Evolutionary conservation across 805 yeast species (phyloP).

Genomic region (Candida succiphila): DNA sequence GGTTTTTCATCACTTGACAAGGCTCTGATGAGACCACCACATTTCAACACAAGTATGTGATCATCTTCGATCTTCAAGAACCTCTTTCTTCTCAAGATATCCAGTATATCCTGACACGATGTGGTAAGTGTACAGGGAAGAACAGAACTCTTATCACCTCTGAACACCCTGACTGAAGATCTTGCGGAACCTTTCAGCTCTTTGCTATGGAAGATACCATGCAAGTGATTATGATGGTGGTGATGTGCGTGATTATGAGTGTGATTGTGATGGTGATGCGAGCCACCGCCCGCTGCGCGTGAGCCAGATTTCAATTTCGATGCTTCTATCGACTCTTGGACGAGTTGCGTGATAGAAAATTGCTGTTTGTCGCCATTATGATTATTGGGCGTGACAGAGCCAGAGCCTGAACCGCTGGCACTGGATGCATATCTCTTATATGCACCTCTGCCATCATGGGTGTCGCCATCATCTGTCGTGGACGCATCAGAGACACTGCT

Average conservation of each 20-base stretch:
- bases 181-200: conserved; percentile 21
- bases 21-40: conserved; percentile 69
- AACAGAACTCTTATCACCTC: conserved; percentile 74
- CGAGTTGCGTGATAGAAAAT: no score
- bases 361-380: no score
- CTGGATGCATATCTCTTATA: no score
- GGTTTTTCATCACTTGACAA: conserved; percentile 69
- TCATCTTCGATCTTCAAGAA: conserved; percentile 62
- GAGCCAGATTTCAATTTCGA: no score
- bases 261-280: conserved; percentile 1
- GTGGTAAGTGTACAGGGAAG: conserved; percentile 72
- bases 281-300: no score
- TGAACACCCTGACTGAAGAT: conserved; percentile 56
- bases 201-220: conserved; percentile 6
- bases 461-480: no score
- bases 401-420: no score
- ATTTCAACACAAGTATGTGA: conserved; percentile 63
- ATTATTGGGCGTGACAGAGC: no score
- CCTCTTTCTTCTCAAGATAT: conserved; percentile 66
- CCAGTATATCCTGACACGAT: conserved; percentile 65
- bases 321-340: no score
- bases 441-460: no score
- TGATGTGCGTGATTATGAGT: conserved; percentile 7
- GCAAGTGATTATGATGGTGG: conserved; percentile 8
- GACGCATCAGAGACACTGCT: no score